A percentile compares a stretch with the other conserved stretches of the same genome.
Conservation (phyloP, 2,329 filamentous ascomycete genomes). For the Alternaria conjuncta region DNA sequence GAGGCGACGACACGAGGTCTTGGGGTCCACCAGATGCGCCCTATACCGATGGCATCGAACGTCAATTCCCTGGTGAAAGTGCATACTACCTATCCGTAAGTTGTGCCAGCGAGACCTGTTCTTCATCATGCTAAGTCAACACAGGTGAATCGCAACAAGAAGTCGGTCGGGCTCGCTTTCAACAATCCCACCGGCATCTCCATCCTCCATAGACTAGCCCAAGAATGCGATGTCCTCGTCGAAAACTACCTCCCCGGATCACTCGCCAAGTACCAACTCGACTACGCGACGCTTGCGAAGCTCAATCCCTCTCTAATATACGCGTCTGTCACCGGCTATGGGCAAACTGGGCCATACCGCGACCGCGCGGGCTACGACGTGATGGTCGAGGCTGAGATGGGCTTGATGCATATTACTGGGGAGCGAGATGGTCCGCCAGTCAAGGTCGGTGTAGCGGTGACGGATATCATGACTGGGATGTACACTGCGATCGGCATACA, state of each 20-base stretch:
- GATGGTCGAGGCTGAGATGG: constrained; percentile 98
- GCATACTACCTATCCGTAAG: constrained; percentile 68
- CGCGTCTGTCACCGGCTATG: constrained; percentile 94
- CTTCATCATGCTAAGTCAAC: no score
- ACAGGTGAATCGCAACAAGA: constrained; percentile 96
- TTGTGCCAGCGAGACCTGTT: no score
- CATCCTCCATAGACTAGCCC: constrained; percentile 82
- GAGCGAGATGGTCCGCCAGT: constrained; percentile 85
- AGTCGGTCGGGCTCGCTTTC: constrained; percentile 89
- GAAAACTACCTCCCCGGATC: constrained; percentile 94
- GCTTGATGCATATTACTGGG: constrained; percentile 97
- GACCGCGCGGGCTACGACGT: constrained; percentile 94
- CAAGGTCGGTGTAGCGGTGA: constrained; percentile 97
- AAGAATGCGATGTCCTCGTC: constrained; percentile 87
- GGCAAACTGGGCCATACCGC: constrained; percentile 89
- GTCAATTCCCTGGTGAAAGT: constrained; percentile 82
- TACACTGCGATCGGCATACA: constrained; percentile 95
- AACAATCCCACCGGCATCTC: constrained; percentile 80
- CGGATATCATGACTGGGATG: constrained; percentile 90
- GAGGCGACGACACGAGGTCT: constrained; percentile 91
- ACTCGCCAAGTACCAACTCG: constrained; percentile 86
- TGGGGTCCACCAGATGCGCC: constrained; percentile 94
- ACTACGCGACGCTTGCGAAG: constrained; percentile 77
- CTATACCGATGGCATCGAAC: constrained; percentile 67
- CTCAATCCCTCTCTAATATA: constrained; percentile 90